Percentiles rank a stretch among this genome's conserved stretches.
phyloP scores from a whole-genome alignment of 768 basidiomycete genomes.

The Boletus subcaerulescens region DNA sequence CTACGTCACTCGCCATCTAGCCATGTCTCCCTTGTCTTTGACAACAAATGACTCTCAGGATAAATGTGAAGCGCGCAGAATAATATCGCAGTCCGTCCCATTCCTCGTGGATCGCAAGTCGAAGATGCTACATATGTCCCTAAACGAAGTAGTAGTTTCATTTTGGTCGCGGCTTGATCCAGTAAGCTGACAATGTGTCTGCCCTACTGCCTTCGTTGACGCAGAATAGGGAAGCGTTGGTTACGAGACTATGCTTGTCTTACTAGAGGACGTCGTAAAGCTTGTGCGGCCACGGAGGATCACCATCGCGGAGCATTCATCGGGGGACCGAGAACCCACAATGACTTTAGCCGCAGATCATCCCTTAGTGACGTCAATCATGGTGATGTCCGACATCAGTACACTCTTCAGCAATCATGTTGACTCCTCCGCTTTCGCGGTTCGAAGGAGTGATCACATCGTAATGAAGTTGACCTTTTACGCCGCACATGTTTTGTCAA shows the following conservation, averaged over 20 bases:
- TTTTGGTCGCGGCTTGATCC: conserved; percentile 62
- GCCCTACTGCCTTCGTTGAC: conserved; percentile 6
- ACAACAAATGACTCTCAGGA: conserved; percentile 41
- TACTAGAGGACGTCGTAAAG: conserved; percentile 53
- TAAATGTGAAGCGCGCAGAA: conserved; percentile 41
- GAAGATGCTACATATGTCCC: conserved; percentile 45
- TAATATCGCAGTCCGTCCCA: conserved; percentile 55
- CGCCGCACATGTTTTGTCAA: conserved; percentile 54
- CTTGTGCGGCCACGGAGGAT: conserved; percentile 50
- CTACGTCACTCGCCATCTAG: conserved; percentile 61
- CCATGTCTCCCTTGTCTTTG: conserved; percentile 53
- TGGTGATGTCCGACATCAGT: conserved; percentile 28
- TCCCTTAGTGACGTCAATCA: conserved; percentile 13
- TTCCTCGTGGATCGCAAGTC: conserved; percentile 64
- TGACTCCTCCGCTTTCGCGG: neutral
- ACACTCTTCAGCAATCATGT: conserved; percentile 15
- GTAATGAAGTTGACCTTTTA: conserved; percentile 69
- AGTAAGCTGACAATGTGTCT: conserved; percentile 15
- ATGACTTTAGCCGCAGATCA: conserved; percentile 8
- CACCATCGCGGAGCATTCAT: neutral
- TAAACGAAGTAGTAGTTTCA: conserved; percentile 55
- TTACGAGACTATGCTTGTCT: conserved; percentile 44
- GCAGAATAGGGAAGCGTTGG: conserved; percentile 31
- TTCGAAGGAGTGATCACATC: conserved; percentile 32
- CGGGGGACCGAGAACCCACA: neutral